Conservation (phyloP, 306 rosid genomes). For the Corylus heterophylla region DNA sequence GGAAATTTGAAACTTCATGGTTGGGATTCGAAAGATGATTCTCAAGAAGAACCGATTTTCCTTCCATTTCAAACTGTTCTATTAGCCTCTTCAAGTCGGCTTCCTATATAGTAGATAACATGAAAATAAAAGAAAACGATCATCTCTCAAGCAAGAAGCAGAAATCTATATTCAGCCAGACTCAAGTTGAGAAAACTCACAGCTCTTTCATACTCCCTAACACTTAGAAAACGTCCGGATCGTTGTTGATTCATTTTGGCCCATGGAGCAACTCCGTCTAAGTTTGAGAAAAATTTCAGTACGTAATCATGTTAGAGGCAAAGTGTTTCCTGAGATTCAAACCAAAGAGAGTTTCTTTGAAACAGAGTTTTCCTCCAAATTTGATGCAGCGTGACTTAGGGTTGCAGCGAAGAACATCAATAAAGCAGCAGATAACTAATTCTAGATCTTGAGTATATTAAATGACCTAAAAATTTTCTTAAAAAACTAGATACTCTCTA, state of each 20-base stretch:
- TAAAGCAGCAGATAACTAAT: too few species aligned
- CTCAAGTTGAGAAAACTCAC: slow-evolving; percentile 20
- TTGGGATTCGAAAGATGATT: slow-evolving; percentile 21
- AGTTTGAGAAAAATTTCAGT: neutral
- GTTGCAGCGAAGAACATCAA: too few species aligned
- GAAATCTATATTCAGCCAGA: neutral
- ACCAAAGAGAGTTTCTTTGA: neutral
- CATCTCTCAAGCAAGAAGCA: neutral
- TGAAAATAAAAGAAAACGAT: neutral
- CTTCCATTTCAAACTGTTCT: slow-evolving; percentile 45
- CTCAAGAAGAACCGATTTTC: slow-evolving; percentile 30
- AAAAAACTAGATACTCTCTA: too few species aligned
- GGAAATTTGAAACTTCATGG: slow-evolving; percentile 38
- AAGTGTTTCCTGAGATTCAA: neutral
- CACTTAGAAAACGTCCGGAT: slow-evolving; percentile 35
- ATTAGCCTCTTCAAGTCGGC: slow-evolving; percentile 37
- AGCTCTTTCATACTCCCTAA: slow-evolving; percentile 25
- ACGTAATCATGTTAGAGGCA: neutral
- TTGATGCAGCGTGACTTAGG: too few species aligned
- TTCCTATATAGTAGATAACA: slow-evolving; percentile 30
- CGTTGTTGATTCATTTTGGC: slow-evolving; percentile 72
- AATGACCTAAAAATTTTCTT: too few species aligned
- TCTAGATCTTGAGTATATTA: too few species aligned
- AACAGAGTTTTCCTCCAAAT: too few species aligned
- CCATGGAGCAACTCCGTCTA: slow-evolving; percentile 73